phyloP scores from a whole-genome alignment of 805 yeast species.

The Nakazawaea ernobii region DNA sequence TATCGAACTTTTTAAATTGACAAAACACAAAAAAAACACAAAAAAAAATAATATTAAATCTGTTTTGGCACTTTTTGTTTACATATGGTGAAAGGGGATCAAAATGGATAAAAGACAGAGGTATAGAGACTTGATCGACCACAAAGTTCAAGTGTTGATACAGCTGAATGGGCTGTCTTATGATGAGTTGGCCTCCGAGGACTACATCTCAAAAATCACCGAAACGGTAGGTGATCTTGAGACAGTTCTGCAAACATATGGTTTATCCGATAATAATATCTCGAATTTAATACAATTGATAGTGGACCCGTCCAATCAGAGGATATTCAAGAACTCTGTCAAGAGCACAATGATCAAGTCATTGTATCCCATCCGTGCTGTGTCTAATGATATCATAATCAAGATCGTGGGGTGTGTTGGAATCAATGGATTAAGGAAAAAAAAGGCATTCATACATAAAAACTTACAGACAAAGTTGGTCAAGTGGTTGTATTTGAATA shows the following conservation, averaged over 20 bases:
- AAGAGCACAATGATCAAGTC: constrained; percentile 1
- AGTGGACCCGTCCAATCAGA: not conserved
- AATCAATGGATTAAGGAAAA: not conserved
- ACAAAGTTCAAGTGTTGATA: not conserved
- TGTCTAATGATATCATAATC: constrained; percentile 2
- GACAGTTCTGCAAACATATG: constrained; percentile 2
- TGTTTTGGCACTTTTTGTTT: too few relatives aligned
- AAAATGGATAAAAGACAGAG: too few relatives aligned
- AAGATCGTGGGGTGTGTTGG: constrained; percentile 6
- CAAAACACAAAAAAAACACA: too few relatives aligned
- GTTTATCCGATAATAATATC: constrained; percentile 1
- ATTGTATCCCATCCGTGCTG: constrained; percentile 3
- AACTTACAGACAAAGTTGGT: constrained; percentile 6
- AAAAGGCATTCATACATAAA: constrained; percentile 2
- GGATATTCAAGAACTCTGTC: not conserved
- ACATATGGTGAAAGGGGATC: too few relatives aligned
- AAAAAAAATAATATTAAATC: too few relatives aligned
- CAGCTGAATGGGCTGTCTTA: not conserved
- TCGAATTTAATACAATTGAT: not conserved
- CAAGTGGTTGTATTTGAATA: constrained; percentile 8
- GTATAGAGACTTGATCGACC: too few relatives aligned
- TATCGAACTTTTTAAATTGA: too few relatives aligned
- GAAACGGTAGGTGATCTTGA: constrained; percentile 1
- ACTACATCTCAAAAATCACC: too few relatives aligned
- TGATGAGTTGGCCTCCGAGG: not conserved